A percentile compares a stretch with the other conserved stretches of the same genome.
phyloP scores from a whole-genome alignment of 345 rosid genomes.

The Alliaria petiolata region DNA sequence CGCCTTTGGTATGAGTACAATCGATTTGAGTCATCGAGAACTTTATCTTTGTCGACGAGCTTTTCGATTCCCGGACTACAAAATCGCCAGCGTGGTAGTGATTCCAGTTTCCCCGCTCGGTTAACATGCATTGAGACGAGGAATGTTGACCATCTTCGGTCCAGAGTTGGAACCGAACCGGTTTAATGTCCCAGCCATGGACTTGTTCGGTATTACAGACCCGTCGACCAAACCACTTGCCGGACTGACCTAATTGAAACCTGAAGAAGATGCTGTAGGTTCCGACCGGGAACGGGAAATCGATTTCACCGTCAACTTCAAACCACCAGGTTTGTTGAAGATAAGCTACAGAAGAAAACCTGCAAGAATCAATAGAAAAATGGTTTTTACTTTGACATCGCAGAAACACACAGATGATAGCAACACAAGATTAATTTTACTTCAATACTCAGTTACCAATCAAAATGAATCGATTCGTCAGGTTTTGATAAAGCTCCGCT shows the following conservation, averaged over 20 bases:
- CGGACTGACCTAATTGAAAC: conserved; percentile 63
- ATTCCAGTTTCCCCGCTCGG: conserved; percentile 68
- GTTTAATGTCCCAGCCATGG: conserved; percentile 93
- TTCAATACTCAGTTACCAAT: conserved; percentile 1
- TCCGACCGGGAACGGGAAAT: conserved; percentile 83
- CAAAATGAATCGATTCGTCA: background rate
- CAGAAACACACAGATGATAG: background rate
- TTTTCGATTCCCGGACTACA: conserved; percentile 39
- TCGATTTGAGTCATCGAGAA: conserved; percentile 97
- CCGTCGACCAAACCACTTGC: conserved; percentile 65
- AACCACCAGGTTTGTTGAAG: conserved; percentile 99
- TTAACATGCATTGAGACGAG: conserved; percentile 63
- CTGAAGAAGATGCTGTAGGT: conserved; percentile 80
- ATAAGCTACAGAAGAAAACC: conserved; percentile 80
- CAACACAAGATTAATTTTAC: background rate
- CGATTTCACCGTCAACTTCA: conserved; percentile 85
- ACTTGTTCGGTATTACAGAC: conserved; percentile 70
- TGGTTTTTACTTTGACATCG: background rate
- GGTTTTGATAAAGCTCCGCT: background rate
- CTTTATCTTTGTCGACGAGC: conserved; percentile 45
- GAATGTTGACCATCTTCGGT: conserved; percentile 78
- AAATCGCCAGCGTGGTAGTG: conserved; percentile 85
- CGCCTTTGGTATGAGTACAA: conserved; percentile 98
- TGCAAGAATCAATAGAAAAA: conserved; percentile 27
- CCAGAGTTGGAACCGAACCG: conserved; percentile 84